Percentiles rank a stretch among this genome's conserved stretches.
These are phyloP conservation scores for Pichia deserticola DNA, from an alignment of 805 yeast genomes.

Conservation along the genomic window DNA sequence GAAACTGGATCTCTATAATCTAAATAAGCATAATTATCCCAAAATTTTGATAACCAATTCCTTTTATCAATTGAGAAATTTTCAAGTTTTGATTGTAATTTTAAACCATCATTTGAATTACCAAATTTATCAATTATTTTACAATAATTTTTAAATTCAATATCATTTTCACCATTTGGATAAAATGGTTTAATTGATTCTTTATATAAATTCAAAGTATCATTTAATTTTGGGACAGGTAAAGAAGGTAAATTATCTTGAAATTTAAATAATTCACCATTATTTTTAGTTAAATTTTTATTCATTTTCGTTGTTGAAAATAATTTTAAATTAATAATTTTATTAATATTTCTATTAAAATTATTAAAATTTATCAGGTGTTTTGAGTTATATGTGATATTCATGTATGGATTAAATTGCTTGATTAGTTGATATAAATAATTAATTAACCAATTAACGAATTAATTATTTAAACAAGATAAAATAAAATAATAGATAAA, in stretches of 20 bases:
- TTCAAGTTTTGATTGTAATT: slow-evolving; percentile 63
- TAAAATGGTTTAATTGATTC: slow-evolving; percentile 65
- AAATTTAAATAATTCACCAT: slow-evolving; percentile 64
- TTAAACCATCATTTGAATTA: slow-evolving; percentile 46
- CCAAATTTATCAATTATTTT: slow-evolving; percentile 60
- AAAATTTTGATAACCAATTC: slow-evolving; percentile 86
- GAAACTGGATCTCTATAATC: slow-evolving; percentile 90
- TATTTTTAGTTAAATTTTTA: slow-evolving; percentile 14
- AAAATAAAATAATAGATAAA: too few species aligned
- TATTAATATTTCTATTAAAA: too few species aligned
- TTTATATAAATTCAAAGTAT: slow-evolving; percentile 64
- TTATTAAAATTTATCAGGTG: too few species aligned
- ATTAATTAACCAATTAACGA: too few species aligned
- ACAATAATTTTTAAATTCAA: slow-evolving; percentile 33
- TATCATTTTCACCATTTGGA: slow-evolving; percentile 40
- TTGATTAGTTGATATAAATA: neutral
- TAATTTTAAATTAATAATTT: neutral
- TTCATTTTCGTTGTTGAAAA: neutral
- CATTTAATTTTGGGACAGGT: slow-evolving; percentile 78
- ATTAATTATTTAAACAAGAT: too few species aligned
- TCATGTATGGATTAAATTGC: neutral
- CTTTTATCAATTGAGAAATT: slow-evolving; percentile 49
- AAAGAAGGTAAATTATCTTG: slow-evolving; percentile 72
- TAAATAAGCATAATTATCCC: slow-evolving; percentile 93
- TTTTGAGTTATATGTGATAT: neutral